These are phyloP conservation scores for Pleodorina starrii DNA, from an alignment of 139 green algal genomes.

Conservation along the genomic window DNA sequence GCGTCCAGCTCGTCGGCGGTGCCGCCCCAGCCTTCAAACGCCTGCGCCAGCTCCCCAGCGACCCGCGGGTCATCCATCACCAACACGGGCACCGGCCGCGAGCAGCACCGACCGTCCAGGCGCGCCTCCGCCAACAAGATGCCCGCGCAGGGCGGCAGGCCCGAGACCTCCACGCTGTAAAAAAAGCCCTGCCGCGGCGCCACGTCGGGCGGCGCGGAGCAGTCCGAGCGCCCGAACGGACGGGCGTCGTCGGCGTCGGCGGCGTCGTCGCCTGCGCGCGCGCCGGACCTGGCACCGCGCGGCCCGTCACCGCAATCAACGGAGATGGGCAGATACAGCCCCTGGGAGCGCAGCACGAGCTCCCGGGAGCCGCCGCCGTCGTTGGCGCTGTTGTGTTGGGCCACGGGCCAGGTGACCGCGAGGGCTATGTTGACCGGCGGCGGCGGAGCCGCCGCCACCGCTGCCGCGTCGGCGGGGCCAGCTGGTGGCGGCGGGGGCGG, in stretches of 20 bases:
- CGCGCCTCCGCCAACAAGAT: not conserved
- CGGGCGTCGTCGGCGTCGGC: not conserved
- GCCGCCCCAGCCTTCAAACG: not conserved
- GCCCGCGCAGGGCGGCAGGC: not conserved
- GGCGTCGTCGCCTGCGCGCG: not conserved
- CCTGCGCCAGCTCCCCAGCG: not conserved
- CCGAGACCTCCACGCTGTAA: not conserved
- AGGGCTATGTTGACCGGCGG: not conserved
- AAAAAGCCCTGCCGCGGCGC: not conserved
- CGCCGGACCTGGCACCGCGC: too few species aligned
- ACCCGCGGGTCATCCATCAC: not conserved
- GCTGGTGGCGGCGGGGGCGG: not conserved
- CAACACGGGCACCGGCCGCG: not conserved
- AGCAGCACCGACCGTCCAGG: not conserved
- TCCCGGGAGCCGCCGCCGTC: not conserved
- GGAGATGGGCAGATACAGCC: not conserved
- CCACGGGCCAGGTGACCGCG: not conserved
- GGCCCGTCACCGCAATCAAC: too few species aligned
- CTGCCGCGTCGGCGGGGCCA: not conserved
- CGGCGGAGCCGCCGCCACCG: not conserved
- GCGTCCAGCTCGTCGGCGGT: not conserved
- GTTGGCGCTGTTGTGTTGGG: not conserved
- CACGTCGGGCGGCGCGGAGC: not conserved
- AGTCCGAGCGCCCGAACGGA: not conserved
- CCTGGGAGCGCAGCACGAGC: constrained; percentile 14